Percentiles rank a stretch among this genome's conserved stretches.
phyloP scores from a whole-genome alignment of 345 rosid species.

The Acer yangbiense region DNA sequence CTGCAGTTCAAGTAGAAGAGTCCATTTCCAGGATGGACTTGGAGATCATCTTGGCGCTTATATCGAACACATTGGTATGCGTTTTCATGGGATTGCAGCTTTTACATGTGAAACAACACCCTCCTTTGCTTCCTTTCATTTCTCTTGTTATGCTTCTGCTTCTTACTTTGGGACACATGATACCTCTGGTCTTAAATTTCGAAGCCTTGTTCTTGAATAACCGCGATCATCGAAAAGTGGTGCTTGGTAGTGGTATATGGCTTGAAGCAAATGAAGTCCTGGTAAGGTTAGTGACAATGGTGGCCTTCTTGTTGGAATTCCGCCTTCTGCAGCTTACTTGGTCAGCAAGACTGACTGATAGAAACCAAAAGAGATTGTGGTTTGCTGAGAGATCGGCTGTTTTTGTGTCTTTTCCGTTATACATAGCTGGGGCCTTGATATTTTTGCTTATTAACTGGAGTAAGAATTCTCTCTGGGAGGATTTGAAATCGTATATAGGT shows the following conservation, averaged over 20 bases:
- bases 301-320: slow-evolving; percentile 49
- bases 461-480: slow-evolving; percentile 23
- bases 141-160: slow-evolving; percentile 49
- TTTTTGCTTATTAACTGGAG: slow-evolving; percentile 26
- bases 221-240: slow-evolving; percentile 9
- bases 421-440: slow-evolving; percentile 41
- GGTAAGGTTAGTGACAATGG: slow-evolving; percentile 43
- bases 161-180: slow-evolving; percentile 42
- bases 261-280: slow-evolving; percentile 43
- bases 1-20: slow-evolving; percentile 11
- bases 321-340: slow-evolving; percentile 45
- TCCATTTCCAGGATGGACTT: slow-evolving; percentile 48
- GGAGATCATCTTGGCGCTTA: slow-evolving; percentile 43
- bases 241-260: slow-evolving; percentile 36
- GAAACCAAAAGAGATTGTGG: slow-evolving; percentile 28
- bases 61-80: slow-evolving; percentile 44
- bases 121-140: slow-evolving; percentile 37
- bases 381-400: slow-evolving; percentile 43
- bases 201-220: slow-evolving; percentile 35
- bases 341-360: slow-evolving; percentile 32
- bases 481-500: slow-evolving; percentile 44
- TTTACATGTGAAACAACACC: slow-evolving; percentile 39
- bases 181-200: slow-evolving; percentile 46
- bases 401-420: slow-evolving; percentile 31
- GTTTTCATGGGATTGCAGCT: slow-evolving; percentile 42